Base-by-base conservation (phyloP, 2,329 filamentous ascomycete species). In the Phaeosphaeriaceae sp. region DNA sequence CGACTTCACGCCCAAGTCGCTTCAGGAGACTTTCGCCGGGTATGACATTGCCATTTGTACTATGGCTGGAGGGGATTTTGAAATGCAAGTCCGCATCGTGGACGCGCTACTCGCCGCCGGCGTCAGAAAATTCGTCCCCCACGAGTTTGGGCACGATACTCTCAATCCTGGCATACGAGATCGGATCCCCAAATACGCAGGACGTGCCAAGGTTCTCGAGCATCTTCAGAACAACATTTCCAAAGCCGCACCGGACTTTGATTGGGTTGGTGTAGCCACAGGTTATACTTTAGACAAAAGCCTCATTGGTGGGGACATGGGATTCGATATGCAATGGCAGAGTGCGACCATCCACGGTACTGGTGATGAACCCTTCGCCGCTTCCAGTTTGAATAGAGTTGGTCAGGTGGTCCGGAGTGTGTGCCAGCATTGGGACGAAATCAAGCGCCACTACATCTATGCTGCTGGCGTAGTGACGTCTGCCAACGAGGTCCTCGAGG, bases 101-200 rank as follows among this genome's bases (percentile, higher is more conserved):
- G 73, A 81, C 46, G 80, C 79, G 19, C 69, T 75, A 17, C 60
- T 79, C 45, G 70, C 74, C 17, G 77, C 76, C 7, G 75, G 76
- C 9, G 79, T 81, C 3, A 70, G 66, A 47, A 73, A 77, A 17
- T 78, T 80, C 62, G 72, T 82, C 25, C 79, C 80, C 11, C 69
- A 75, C 25, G 80, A 81, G 54, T 82, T 79, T 58, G 78, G 76
- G 45, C 74, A 73, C 40, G 69, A 73, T 51, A 63, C 71, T 22
- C 59, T 75, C 27, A 79, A 78, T 57, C 45, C 55, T 17, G 48
- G 50, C 4, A 62, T 79, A 7, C 70, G 73, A 48, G 52, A 57
- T 15, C 70, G 76, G 9, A 54, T 78, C 11, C 65, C 72, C 19
- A 72, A 71, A 10, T 65, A 63, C 40, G 62, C 56, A 11, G 72